Percentiles rank a stretch among this genome's conserved stretches.
Conservation (phyloP, 257 asterid genomes). For the Salvia hispanica region DNA sequence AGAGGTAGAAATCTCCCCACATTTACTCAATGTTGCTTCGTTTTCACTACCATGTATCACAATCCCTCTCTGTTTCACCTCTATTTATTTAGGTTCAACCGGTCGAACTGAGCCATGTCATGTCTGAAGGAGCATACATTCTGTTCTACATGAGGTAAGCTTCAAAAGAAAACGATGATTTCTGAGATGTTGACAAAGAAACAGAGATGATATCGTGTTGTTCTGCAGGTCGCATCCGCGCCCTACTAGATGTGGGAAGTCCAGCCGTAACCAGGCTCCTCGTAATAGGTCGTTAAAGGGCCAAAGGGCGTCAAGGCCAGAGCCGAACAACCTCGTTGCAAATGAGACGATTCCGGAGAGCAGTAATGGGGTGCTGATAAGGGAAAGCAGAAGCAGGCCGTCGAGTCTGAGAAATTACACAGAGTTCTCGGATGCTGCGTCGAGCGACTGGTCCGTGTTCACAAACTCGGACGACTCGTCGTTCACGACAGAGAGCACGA, state of each 20-base stretch:
- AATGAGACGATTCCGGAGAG: constrained; percentile 22
- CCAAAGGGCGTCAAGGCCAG: constrained; percentile 42
- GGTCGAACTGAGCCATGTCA: constrained; percentile 67
- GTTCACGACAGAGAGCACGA: constrained; percentile 80
- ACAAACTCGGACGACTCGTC: constrained; percentile 87
- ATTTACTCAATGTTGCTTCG: neutral
- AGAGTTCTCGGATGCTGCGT: constrained; percentile 57
- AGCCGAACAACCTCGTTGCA: constrained; percentile 30
- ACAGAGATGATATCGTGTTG: neutral
- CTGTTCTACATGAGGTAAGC: constrained; percentile 82
- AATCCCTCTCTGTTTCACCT: constrained; percentile 25
- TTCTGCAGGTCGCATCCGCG: constrained; percentile 66
- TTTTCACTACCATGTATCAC: neutral
- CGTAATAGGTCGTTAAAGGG: constrained; percentile 35
- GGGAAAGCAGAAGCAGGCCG: constrained; percentile 40
- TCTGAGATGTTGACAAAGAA: constrained; percentile 1
- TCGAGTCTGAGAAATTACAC: constrained; percentile 35
- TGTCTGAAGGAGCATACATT: constrained; percentile 87
- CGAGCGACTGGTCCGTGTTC: constrained; percentile 71
- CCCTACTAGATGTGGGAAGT: constrained; percentile 41
- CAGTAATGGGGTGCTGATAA: constrained; percentile 35
- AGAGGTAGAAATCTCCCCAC: constrained; percentile 48
- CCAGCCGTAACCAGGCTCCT: constrained; percentile 35
- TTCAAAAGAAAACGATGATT: neutral
- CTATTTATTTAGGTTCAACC: constrained; percentile 59